These are phyloP conservation scores for Alliaria petiolata DNA, from an alignment of 345 rosid genomes.

Conservation along the genomic window DNA sequence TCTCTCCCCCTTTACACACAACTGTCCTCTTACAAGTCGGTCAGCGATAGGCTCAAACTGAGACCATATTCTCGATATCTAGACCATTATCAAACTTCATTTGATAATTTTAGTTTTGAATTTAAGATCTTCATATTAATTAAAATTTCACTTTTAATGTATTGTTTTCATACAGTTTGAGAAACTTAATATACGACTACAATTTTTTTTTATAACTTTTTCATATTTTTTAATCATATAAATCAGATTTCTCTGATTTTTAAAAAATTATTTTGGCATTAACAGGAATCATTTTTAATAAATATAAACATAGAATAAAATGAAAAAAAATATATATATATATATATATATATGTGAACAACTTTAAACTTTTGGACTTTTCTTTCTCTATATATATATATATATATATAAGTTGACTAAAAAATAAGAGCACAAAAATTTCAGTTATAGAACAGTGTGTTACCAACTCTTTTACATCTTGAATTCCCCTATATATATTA, in stretches of 20 bases:
- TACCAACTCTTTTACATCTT: neutral
- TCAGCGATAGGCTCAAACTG: slow-evolving; percentile 48
- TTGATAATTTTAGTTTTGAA: neutral
- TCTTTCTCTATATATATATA: neutral
- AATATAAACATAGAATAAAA: too few species aligned
- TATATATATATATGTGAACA: neutral
- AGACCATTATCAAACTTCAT: too few species aligned
- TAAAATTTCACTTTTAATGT: neutral
- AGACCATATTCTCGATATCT: slow-evolving; percentile 23
- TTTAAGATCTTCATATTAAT: neutral
- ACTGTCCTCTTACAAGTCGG: slow-evolving; percentile 45
- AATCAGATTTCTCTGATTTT: neutral
- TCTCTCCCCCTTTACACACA: slow-evolving; percentile 40
- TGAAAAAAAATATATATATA: too few species aligned
- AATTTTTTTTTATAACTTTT: too few species aligned
- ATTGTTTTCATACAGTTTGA: neutral
- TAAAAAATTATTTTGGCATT: too few species aligned
- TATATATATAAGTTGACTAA: neutral
- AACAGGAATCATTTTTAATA: neutral
- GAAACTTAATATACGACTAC: neutral
- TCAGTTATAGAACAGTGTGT: neutral
- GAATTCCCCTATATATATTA: neutral
- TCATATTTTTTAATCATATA: too few species aligned
- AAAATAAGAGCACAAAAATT: neutral
- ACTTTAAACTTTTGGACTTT: neutral